Evolutionary conservation across 78 protist species (phyloP), one percentile per base, ranked within the genome.

Genomic region (Dictyostelium capitatum): DNA sequence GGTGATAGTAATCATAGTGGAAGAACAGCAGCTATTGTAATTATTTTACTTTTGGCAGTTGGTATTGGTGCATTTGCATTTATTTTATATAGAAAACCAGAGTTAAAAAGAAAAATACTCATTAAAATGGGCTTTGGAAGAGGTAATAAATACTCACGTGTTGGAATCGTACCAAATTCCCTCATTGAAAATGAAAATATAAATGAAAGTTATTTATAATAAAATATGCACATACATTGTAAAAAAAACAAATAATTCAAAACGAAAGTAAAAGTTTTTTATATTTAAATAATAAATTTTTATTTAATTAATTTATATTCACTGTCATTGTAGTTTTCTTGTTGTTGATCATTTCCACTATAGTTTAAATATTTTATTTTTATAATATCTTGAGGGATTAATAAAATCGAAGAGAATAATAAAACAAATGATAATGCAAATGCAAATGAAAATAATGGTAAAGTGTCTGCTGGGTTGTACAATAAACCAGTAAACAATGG

Each of bases 91-190:
- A 59, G 74, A 19, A 84, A 84, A 20, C 92, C 92, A 50, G 89
- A 82, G 6, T 5, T 46, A 0, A 64, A 69, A 30, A 30, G 47
- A 47, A 43, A 17, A 28, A 32, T 82, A 72, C 30, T 64, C 8
- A 43, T 17, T 5, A 82, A 11, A 67, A 41, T 82, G 50, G 89
- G 89, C 53, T 73, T 84, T 7, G 11, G 46, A 15, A 84, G 47
- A 17, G 90, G 75, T 28, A 23, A 51, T 25, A 84, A 84, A 59
- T 84, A 84, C 14, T 74, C 82, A 17, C 20, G 46, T 28, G n/a
- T 84, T 3, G 92, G 92, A 23, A 67, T 84, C 37, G 54, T 59
- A 74, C 92, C 92, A 84, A 74, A 74, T 30, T 74, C 92, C 23
- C 74, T 84, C 6, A 82, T 75, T 74, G 92, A 84, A 23, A 82